Conservation (phyloP, 1,284 basidiomycete genomes). For the Ceratobasidium theobromae region DNA sequence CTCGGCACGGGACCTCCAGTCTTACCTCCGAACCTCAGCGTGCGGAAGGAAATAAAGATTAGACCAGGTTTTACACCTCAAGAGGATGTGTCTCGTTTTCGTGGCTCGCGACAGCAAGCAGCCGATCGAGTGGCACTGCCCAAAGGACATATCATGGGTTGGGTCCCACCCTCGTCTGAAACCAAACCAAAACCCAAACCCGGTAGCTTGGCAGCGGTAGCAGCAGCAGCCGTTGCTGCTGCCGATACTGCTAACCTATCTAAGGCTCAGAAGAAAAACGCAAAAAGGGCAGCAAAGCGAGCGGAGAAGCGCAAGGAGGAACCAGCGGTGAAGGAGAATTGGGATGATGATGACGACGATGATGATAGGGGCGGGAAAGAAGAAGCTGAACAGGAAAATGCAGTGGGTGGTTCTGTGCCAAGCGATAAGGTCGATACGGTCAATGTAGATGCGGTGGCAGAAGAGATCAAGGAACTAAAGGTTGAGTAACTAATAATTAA, state of each 20-base stretch:
- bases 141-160: conserved; percentile 77
- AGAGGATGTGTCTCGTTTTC: conserved; percentile 86
- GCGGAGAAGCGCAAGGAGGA: conserved; percentile 50
- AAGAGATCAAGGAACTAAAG: conserved; percentile 31
- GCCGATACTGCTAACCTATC: conserved; percentile 34
- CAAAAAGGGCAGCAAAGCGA: conserved; percentile 67
- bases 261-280: conserved; percentile 75
- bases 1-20: neutral
- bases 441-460: conserved; percentile 29
- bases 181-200: conserved; percentile 39
- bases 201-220: neutral
- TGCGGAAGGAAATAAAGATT: conserved; percentile 88
- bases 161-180: conserved; percentile 62
- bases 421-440: neutral
- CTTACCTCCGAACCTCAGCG: conserved; percentile 49
- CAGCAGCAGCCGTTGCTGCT: conserved; percentile 21
- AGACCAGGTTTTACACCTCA: conserved; percentile 92
- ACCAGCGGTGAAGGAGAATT: conserved; percentile 60
- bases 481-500: neutral
- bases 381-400: neutral
- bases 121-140: conserved; percentile 63
- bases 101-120: conserved; percentile 70
- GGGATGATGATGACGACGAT: conserved; percentile 73
- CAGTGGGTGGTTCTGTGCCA: neutral
- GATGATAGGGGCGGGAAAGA: conserved; percentile 41